Base-by-base conservation (phyloP, 2,329 filamentous ascomycete genomes). In the Bipolaris zeicola region DNA sequence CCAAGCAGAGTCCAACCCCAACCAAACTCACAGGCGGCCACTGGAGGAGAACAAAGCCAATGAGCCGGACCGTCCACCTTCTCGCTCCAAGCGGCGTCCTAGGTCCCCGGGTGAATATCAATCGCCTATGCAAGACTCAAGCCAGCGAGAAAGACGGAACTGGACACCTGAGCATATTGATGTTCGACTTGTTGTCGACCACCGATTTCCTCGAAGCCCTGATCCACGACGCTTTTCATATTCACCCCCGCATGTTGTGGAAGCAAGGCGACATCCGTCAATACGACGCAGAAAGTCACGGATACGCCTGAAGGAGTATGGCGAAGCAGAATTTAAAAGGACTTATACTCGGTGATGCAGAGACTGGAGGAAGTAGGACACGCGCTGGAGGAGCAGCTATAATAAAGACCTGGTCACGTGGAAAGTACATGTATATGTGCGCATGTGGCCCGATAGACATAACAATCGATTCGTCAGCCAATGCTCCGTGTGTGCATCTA, bases 121-220 rank as follows among this genome's bases (percentile, higher is more conserved):
- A n/a, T 31, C 38, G n/a, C 33, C 52, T 4, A 34, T 24, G 3
- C 64, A 55, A 48, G 20, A 14, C 24, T 51, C 46, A 36, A 16
- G 37, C 5, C 36, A 36, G 11, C 38, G 57, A 1, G 56, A 58
- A n/a, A 55, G 64, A 37, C 63, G 62, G 24, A 65, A 61, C 22
- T 69, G 65, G 64, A 61, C 60, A 6, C 67, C 67, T 2, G 68
- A 71, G 11, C 68, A 64, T 22, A 52, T 72, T 33, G 70, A 70
- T 37, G 65, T 72, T 7, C 67, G 64, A 14, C 67, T 72, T 13
- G 60, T 69, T 18, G 54, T 72, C 10, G 70, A 72, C 31, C 67
- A 71, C 38, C 59, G 50, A 22, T 57, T 55, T 48, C 60, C 62
- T 20, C 60, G 47, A 26, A 53, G 53, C 6, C 37, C 57, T 11